Evolutionary conservation across 2,329 filamentous ascomycete species (phyloP), one percentile per base, ranked within the genome.

Genomic region (Tolypocladium nubicola): DNA sequence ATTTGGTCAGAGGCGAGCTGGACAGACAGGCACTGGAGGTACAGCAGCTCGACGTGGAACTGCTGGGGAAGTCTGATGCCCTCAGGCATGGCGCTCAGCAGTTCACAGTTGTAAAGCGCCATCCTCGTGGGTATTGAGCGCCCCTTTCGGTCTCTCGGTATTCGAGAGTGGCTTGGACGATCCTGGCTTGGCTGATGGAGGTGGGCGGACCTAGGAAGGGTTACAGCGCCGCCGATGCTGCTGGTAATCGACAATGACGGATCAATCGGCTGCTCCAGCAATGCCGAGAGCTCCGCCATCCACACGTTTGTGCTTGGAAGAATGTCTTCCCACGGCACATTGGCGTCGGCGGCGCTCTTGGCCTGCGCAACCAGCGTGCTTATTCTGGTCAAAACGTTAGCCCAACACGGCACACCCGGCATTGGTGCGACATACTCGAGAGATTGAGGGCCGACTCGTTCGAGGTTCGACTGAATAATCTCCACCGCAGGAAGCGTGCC

Each of bases 81-180:
- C 2, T 74, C 63, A 11, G 79, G 62, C 0, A 73, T 71, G 3
- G 71, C 68, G 1, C 70, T 65, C 0, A 91, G 67, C 0, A 94
- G 68, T 53, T 79, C 79, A 7, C 78, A 76, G 0, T 84, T 80
- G 68, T 91, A 96, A 53, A 87, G 77, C 1, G 87, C 84, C 75
- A 95, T 88, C 57, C 93, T 81, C 16, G 89, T 82, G 1, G 90
- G 84, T 56, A 88, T 76, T 2, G 90, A 90, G 38, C 85, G 82
- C 0, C 88, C 88, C 61, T 82, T 81, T 4, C 79, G 75, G 67
- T 96, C 91, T 49, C 86, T 78, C 38, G 74, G 67, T 19, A 80
- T 61, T 5, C 69, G 60, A 30, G 71, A 50, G 65, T 58, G 58
- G 2, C 53, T 21, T 43, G 53, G 19, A 26, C 38, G 39, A 33